Percentiles rank a stretch among this genome's conserved stretches.
Evolutionary conservation across 2,329 filamentous ascomycete genomes (phyloP).

Genomic region (Pestalotiopsis sp.): DNA sequence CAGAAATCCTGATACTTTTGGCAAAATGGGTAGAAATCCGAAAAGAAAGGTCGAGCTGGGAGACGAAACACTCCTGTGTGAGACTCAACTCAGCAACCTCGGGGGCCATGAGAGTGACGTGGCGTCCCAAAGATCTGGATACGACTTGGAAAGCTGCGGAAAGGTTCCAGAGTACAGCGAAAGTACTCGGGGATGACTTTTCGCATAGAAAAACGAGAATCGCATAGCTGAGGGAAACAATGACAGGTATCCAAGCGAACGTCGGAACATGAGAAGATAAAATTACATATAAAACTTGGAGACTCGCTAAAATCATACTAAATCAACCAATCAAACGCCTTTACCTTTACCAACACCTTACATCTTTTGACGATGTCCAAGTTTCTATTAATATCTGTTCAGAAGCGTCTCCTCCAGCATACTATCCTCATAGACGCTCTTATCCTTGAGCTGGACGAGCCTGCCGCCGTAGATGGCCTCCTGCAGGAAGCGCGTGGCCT

Average conservation of each 20-base stretch:
- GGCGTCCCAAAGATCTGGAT: background rate
- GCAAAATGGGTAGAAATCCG: background rate
- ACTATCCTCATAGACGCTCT: slow-evolving; percentile 9
- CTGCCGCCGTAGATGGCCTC: slow-evolving; percentile 6
- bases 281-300: background rate
- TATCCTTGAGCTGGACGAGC: slow-evolving; percentile 14
- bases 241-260: too few species aligned
- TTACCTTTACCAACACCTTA: background rate
- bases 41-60: background rate
- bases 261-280: background rate
- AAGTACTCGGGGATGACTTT: too few species aligned
- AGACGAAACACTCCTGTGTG: background rate
- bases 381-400: background rate
- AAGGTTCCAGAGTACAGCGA: too few species aligned
- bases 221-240: too few species aligned
- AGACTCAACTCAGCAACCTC: background rate
- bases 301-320: background rate
- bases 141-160: background rate
- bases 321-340: background rate
- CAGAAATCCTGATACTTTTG: background rate
- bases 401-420: background rate
- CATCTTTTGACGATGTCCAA: background rate
- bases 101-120: background rate
- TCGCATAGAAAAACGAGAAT: too few species aligned
- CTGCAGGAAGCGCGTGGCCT: slow-evolving; percentile 1